Base-by-base conservation (phyloP, 2,329 filamentous ascomycete species). In the Nothophoma quercina region DNA sequence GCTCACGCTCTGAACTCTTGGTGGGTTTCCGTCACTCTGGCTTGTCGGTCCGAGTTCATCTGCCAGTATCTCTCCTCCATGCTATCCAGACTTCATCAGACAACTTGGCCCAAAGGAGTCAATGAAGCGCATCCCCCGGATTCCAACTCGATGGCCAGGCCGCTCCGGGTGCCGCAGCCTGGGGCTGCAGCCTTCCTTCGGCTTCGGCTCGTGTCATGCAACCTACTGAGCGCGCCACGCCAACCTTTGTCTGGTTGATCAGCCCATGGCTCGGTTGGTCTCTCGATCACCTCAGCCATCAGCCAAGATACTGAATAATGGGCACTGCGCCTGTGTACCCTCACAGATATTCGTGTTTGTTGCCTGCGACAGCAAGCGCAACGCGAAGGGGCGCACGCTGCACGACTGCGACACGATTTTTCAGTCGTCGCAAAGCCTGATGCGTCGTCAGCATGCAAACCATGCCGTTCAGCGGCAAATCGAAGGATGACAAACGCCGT, bases 51-150 rank as follows among this genome's bases (percentile, higher is more conserved):
- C 42, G 50, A 47, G 30, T 52, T 47, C 42, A 47, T 47, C 36
- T 45, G n/a, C n/a, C n/a, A n/a, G n/a, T n/a, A 35, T 19, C 13
- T 21, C 40, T 21, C 7, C 23, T 26, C 19, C 16, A 41, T 29
- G 23, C 32, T 28, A 25, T 33, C n/a, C 25, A 28, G 15, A 36
- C 2, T 18, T 43, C 19, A 33, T 12, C 13, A 42, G 7, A 26
- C 26, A 32, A 15, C 16, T 33, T 21, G 7, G 29, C 35, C 25
- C 22, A 7, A 32, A 47, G 21, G 19, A 47, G 33, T 38, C 43
- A 53, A 48, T 48, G 16, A n/a, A 44, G 40, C 44, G 49, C 38
- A 49, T 54, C 51, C 51, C 51, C 51, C 51, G 10, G 39, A 45
- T 55, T 45, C 51, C 51, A 45, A 44, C 33, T 18, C 30, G 16